Evolutionary conservation across 441 rosid species (phyloP), one percentile per base, ranked within the genome.

Genomic region (Croton setiger): DNA sequence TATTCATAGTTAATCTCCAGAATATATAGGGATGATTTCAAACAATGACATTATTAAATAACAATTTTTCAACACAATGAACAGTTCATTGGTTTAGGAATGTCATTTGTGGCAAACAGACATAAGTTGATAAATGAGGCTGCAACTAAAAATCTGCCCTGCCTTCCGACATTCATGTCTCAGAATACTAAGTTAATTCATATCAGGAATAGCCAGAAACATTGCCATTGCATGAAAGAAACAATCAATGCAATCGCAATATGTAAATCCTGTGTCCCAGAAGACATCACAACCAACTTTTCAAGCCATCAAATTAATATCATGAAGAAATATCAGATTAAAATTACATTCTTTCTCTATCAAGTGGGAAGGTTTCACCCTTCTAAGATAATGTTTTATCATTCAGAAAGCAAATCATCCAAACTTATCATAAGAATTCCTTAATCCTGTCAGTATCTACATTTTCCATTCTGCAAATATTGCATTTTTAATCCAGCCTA

Each of bases 231-330:
- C 21, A 3, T 4, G 14, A 8, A 48, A 66, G 45, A 3, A 60
- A 65, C 23, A 48, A 18, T 7, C 27, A 60, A 45, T n/a, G 51
- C 21, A 17, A 39, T 43, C 48, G n/a, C 20, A 55, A 47, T 44
- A 12, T 68, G 44, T 7, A 36, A 44, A 57, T 68, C 71, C 64
- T 37, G 13, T n/a, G 33, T 39, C 71, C 10, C 54, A 56, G 4
- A 35, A 44, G 14, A 7, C 8, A 45, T 17, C 27, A 14, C 21
- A 63, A 21, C 23, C 5, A 23, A 63, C 41, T n/a, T 63, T 23
- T 6, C 36, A 63, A 12, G 57, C 13, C 57, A 53, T 20, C 12
- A 52, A n/a, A n/a, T n/a, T n/a, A 20, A 15, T 4, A 47, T 3
- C 15, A 47, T 47, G 5, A 47, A 47, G 51, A n/a, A n/a, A n/a